These are phyloP conservation scores for Cyberlindnera mississippiensis DNA, from an alignment of 805 yeast genomes.

Conservation along the genomic window DNA sequence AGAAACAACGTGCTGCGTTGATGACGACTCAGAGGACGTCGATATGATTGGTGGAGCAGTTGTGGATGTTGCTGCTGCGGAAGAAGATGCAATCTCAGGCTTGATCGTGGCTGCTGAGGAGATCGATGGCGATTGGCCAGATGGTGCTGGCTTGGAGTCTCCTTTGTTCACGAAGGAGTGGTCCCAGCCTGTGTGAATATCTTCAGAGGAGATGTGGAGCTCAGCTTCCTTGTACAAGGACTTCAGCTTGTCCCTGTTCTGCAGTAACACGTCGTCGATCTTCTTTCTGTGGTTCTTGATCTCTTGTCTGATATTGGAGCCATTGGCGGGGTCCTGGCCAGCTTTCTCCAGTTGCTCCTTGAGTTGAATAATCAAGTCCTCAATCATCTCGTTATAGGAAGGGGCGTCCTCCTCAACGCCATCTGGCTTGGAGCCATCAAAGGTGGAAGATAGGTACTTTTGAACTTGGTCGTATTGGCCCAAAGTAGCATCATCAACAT, in stretches of 20 bases:
- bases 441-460: constrained; percentile 43
- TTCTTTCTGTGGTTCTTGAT: constrained; percentile 62
- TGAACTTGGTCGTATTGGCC: constrained; percentile 31
- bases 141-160: constrained; percentile 10
- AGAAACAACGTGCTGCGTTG: background rate
- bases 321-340: constrained; percentile 41
- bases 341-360: constrained; percentile 52
- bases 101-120: constrained; percentile 5
- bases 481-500: constrained; percentile 39
- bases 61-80: constrained; percentile 9
- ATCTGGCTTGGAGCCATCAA: constrained; percentile 60
- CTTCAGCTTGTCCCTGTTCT: constrained; percentile 62
- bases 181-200: constrained; percentile 88
- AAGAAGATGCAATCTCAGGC: background rate
- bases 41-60: constrained; percentile 1
- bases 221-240: constrained; percentile 68
- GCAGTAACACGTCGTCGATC: constrained; percentile 60
- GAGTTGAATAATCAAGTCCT: constrained; percentile 79
- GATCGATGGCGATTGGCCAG: constrained; percentile 10
- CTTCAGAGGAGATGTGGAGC: constrained; percentile 80
- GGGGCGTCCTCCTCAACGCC: constrained; percentile 46
- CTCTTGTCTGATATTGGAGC: constrained; percentile 33
- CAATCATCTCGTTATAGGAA: constrained; percentile 88
- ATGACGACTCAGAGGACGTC: background rate
- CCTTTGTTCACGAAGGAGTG: constrained; percentile 71